Evolutionary conservation across 2,329 filamentous ascomycete species (phyloP), one percentile per base, ranked within the genome.

Genomic region (Monilinia fructigena): DNA sequence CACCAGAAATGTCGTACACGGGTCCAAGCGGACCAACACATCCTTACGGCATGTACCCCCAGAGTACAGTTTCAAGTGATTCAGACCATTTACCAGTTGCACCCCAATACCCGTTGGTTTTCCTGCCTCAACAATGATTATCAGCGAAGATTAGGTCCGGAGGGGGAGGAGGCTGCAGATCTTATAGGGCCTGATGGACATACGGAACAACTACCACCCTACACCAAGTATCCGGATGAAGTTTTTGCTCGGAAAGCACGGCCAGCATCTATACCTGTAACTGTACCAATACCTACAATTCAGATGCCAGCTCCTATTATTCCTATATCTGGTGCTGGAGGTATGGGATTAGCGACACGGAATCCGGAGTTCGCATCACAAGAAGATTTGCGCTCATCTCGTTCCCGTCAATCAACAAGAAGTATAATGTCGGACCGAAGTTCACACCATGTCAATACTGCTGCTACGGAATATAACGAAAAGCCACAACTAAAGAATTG

Each of bases 131-230:
- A 73, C 23, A 85, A 84, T 68, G 80, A 83, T 65, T 96, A 93
- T 72, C 90, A 89, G 74, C 82, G 90, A 69, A 86, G 89, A 62
- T 78, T 92, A 62, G 91, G 90, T 0, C 89, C 91, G 0, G 90
- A 93, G 66, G 92, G 92, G 63, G 92, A 97, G 78, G 93, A 97
- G 72, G 81, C 86, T n/a, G 92, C 89, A 56, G 93, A 93, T 75
- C 86, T 97, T 64, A 89, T 97, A 62, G 93, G 93, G 1, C 91
- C 90, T 0, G 87, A 96, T 74, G 93, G 93, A 1, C 93, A 97
- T 75, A 89, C 90, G 1, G 94, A 98, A 77, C 92, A 96, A 76
- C 80, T 97, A 23, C 94, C 94, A 16, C 94, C 94, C 0, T 98
- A 98, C 75, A 91, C 92, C 18, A 85, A 92, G 76, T 97, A 96